phyloP scores from a whole-genome alignment of 371 early-diverging fungal genomes.

The Basidiobolus meristosporus region DNA sequence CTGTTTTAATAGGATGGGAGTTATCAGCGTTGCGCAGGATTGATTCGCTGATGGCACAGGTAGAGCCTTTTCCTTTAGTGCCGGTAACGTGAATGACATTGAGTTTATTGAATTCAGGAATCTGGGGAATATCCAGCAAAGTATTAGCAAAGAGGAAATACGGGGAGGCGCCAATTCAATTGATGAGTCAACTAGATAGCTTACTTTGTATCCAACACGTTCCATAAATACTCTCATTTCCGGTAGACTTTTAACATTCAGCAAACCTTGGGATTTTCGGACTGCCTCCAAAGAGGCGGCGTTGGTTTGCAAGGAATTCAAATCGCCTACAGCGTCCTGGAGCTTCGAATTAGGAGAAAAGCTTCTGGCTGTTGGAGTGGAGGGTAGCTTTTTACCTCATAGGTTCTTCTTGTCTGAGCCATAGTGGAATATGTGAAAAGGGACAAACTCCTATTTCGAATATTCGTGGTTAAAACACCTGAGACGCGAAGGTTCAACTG shows the following conservation, averaged over 20 bases:
- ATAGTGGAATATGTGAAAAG: too few species aligned
- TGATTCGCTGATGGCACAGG: constrained; percentile 47
- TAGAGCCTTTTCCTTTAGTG: constrained; percentile 80
- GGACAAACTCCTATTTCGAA: too few species aligned
- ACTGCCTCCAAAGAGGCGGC: constrained; percentile 53
- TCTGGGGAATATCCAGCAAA: too few species aligned
- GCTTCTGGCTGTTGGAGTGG: too few species aligned
- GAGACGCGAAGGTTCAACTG: too few species aligned
- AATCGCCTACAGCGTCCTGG: constrained; percentile 52
- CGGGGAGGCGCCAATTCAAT: not conserved
- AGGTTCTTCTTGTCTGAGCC: too few species aligned
- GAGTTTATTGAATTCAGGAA: constrained; percentile 47
- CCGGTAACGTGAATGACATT: constrained; percentile 71
- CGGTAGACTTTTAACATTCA: constrained; percentile 46
- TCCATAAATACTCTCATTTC: constrained; percentile 46
- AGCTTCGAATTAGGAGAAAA: too few species aligned
- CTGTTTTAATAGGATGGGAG: not conserved
- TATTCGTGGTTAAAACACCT: too few species aligned
- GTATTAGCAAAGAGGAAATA: too few species aligned
- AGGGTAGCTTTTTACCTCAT: too few species aligned
- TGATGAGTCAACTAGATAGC: constrained; percentile 1
- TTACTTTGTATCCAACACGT: constrained; percentile 53
- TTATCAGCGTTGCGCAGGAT: constrained; percentile 25
- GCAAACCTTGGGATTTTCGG: constrained; percentile 38
- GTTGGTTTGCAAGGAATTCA: constrained; percentile 69